Evolutionary conservation across 2,329 filamentous ascomycete species (phyloP).

Genomic region (Colletotrichum tabaci): DNA sequence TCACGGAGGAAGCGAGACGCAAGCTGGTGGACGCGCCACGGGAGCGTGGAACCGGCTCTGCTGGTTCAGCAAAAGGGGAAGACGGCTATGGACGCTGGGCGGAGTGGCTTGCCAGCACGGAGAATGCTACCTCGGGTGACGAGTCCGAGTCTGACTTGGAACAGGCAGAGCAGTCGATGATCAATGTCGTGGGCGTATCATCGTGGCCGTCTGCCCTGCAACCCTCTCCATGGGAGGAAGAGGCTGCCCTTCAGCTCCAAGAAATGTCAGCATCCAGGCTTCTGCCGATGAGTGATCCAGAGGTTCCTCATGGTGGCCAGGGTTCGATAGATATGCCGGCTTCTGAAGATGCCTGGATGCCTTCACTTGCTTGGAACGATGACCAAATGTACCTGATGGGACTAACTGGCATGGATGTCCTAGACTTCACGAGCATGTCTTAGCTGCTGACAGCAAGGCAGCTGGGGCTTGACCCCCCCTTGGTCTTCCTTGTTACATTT

Average conservation of each 20-base stretch:
- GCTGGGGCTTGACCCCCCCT: too few species aligned
- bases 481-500: background rate
- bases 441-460: background rate
- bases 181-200: background rate
- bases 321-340: background rate
- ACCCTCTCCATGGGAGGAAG: constrained; percentile 22
- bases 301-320: constrained; percentile 1
- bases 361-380: constrained; percentile 41
- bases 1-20: constrained; percentile 44
- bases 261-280: constrained; percentile 4
- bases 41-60: background rate
- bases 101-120: constrained; percentile 43
- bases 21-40: constrained; percentile 32
- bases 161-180: background rate
- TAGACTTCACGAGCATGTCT: constrained; percentile 44
- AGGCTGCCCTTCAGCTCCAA: constrained; percentile 20
- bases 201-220: background rate
- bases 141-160: background rate
- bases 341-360: constrained; percentile 15
- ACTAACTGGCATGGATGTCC: constrained; percentile 45
- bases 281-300: background rate
- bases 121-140: background rate
- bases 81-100: constrained; percentile 44
- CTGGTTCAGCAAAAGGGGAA: background rate
- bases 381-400: constrained; percentile 48